These are phyloP conservation scores for Oryza longistaminata DNA, from an alignment of 176 grass and related monocot genomes.

Conservation along the genomic window DNA sequence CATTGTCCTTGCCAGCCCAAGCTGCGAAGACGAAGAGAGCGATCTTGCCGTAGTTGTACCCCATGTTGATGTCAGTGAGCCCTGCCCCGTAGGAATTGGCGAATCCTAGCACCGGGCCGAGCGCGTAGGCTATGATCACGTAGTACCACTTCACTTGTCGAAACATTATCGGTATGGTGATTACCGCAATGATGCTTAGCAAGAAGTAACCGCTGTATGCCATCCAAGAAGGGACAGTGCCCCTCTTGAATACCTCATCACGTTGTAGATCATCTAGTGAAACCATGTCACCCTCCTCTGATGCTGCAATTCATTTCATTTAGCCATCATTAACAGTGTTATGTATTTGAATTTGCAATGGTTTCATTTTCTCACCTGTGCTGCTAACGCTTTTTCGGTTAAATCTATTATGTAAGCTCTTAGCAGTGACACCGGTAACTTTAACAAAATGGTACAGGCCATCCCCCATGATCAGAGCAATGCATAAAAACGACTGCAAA, in stretches of 20 bases:
- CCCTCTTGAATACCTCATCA: constrained; percentile 62
- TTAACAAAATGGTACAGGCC: constrained; percentile 79
- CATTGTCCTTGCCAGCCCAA: constrained; percentile 63
- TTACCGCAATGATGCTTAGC: constrained; percentile 39
- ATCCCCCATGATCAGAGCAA: constrained; percentile 85
- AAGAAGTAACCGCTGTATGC: constrained; percentile 55
- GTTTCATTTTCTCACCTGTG: constrained; percentile 48
- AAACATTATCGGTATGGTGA: constrained; percentile 68
- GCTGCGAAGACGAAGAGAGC: constrained; percentile 72
- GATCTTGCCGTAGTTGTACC: constrained; percentile 89
- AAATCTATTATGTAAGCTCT: constrained; percentile 44
- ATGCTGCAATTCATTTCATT: constrained; percentile 18
- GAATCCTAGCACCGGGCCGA: constrained; percentile 75
- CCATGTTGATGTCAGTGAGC: constrained; percentile 95
- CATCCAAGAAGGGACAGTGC: constrained; percentile 57
- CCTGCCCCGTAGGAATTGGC: constrained; percentile 79
- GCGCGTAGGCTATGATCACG: constrained; percentile 63
- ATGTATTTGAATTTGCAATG: not conserved
- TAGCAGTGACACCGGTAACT: constrained; percentile 52
- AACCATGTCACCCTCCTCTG: constrained; percentile 35
- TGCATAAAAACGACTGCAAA: constrained; percentile 70
- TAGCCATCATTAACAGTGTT: not conserved
- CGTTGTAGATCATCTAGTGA: constrained; percentile 49
- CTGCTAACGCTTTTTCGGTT: constrained; percentile 40
- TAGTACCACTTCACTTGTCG: constrained; percentile 83